Evolutionary conservation across 305 asterid genomes (phyloP).

Genomic region (Andrographis paniculata): DNA sequence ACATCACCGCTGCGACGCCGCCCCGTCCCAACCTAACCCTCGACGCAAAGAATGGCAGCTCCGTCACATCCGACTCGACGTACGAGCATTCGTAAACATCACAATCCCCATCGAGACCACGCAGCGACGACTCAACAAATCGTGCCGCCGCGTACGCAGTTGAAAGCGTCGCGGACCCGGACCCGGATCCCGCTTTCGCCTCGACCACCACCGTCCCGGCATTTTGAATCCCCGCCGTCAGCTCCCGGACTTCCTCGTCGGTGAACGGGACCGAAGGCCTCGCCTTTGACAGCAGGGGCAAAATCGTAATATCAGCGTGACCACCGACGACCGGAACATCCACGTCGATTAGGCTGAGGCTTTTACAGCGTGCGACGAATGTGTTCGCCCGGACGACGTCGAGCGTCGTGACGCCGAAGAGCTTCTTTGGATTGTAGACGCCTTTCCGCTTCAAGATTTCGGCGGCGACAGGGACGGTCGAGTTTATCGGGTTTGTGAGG

Average conservation of each 20-base stretch:
- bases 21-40: constrained; percentile 61
- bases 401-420: constrained; percentile 53
- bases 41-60: constrained; percentile 80
- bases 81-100: constrained; percentile 72
- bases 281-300: constrained; percentile 52
- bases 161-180: constrained; percentile 63
- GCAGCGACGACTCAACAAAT: constrained; percentile 62
- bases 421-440: constrained; percentile 53
- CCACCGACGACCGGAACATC: constrained; percentile 62
- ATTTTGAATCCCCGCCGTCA: constrained; percentile 54
- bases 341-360: constrained; percentile 46
- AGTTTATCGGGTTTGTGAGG: constrained; percentile 57
- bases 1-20: constrained; percentile 66
- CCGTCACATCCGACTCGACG: constrained; percentile 56
- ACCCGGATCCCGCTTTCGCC: constrained; percentile 68
- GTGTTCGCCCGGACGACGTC: constrained; percentile 62
- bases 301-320: constrained; percentile 57
- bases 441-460: constrained; percentile 59
- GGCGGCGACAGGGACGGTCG: constrained; percentile 62
- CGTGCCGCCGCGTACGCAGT: constrained; percentile 68
- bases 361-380: constrained; percentile 43
- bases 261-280: constrained; percentile 37
- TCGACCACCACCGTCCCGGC: constrained; percentile 70
- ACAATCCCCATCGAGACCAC: constrained; percentile 66
- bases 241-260: constrained; percentile 46